phyloP scores from a whole-genome alignment of 257 asterid genomes.

The Jaltomata sinuosa region DNA sequence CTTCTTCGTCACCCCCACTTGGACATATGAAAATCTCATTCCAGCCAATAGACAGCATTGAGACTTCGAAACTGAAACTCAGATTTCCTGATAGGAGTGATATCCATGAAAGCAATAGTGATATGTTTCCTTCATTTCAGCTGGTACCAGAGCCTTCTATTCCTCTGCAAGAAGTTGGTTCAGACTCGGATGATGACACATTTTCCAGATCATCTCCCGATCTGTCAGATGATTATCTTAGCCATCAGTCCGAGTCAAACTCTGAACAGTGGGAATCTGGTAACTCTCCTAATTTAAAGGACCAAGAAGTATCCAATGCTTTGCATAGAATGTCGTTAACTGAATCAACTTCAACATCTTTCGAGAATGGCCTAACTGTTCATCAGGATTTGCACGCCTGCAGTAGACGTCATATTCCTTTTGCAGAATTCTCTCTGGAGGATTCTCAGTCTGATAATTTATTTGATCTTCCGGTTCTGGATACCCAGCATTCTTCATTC shows the following conservation, averaged over 20 bases:
- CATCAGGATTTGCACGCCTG: conserved; percentile 25
- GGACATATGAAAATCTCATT: conserved; percentile 91
- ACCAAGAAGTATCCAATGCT: conserved; percentile 55
- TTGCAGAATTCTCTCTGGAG: conserved; percentile 26
- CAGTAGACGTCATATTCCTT: conserved; percentile 25
- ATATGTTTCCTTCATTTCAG: conserved; percentile 84
- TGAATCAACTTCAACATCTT: conserved; percentile 43
- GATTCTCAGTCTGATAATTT: conserved; percentile 35
- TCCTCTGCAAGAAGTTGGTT: conserved; percentile 35
- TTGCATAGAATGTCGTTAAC: conserved; percentile 56
- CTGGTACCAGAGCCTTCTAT: conserved; percentile 69
- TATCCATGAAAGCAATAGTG: conserved; percentile 31
- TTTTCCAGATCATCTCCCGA: conserved; percentile 81
- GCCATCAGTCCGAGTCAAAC: conserved; percentile 64
- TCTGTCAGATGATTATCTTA: conserved; percentile 57
- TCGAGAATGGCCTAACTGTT: conserved; percentile 21
- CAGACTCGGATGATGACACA: conserved; percentile 86
- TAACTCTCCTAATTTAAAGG: conserved; percentile 57
- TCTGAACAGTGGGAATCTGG: conserved; percentile 84
- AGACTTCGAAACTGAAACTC: conserved; percentile 63
- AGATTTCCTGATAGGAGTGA: conserved; percentile 58
- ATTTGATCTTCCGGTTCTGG: conserved; percentile 53
- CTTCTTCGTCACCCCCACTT: conserved; percentile 85
- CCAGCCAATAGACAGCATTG: conserved; percentile 62
- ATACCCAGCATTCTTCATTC: conserved; percentile 28